A percentile compares a stretch with the other conserved stretches of the same genome.
These are phyloP conservation scores for Macroventuria anomochaeta DNA, from an alignment of 2,329 filamentous ascomycete species.

Conservation along the genomic window DNA sequence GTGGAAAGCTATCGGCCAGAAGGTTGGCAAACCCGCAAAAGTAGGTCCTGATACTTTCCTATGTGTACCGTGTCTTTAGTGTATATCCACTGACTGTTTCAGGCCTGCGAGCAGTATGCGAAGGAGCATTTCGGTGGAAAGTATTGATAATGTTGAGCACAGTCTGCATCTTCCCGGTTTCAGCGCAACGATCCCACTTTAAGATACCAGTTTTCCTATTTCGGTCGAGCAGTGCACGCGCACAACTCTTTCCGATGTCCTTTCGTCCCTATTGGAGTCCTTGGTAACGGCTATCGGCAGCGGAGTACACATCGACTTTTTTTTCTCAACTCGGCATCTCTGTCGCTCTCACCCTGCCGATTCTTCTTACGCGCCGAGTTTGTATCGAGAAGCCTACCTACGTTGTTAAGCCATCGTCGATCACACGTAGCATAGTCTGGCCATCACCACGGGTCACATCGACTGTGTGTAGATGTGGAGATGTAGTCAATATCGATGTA, in stretches of 20 bases:
- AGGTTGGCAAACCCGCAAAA: slow-evolving; percentile 98
- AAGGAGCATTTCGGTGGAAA: slow-evolving; percentile 85
- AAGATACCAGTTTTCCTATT: slow-evolving; percentile 49
- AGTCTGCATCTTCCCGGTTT: slow-evolving; percentile 47
- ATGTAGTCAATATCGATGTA: neutral
- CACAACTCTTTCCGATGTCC: slow-evolving; percentile 38
- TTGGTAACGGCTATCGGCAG: slow-evolving; percentile 33
- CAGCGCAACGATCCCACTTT: slow-evolving; percentile 40
- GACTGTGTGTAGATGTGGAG: neutral
- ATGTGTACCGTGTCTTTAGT: slow-evolving; percentile 5
- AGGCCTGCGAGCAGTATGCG: slow-evolving; percentile 91
- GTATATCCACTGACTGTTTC: slow-evolving; percentile 20
- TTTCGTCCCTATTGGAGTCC: slow-evolving; percentile 38
- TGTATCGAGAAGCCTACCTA: neutral
- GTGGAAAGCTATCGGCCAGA: slow-evolving; percentile 96
- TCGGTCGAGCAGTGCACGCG: slow-evolving; percentile 39
- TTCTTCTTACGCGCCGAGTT: neutral
- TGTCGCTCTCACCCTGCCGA: neutral
- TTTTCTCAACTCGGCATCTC: slow-evolving; percentile 18
- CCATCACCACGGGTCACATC: neutral
- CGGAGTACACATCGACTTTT: slow-evolving; percentile 25
- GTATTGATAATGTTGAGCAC: slow-evolving; percentile 51
- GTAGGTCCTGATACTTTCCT: slow-evolving; percentile 53
- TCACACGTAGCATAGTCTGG: neutral
- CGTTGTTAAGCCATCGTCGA: neutral